These are phyloP conservation scores for Trichoderma virens DNA, from an alignment of 495 filamentous ascomycete genomes.

Conservation along the genomic window DNA sequence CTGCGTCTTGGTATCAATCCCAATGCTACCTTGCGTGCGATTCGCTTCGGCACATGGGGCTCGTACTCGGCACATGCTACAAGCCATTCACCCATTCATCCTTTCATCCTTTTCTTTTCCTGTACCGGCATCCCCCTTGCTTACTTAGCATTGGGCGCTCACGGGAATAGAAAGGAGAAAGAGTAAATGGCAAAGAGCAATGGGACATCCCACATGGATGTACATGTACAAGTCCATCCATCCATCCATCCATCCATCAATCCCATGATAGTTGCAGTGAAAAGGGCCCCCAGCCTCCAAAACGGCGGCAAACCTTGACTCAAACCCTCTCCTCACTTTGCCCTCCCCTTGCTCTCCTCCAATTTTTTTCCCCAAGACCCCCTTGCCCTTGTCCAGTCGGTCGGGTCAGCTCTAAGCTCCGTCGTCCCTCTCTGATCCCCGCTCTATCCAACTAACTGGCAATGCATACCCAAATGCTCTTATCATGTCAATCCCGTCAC, in stretches of 20 bases:
- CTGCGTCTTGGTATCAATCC: not conserved
- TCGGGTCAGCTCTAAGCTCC: constrained; percentile 6
- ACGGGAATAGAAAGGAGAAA: no score
- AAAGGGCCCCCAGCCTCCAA: no score
- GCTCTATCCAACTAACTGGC: not conserved
- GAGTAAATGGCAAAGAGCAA: no score
- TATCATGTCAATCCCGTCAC: no score
- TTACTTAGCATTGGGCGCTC: no score
- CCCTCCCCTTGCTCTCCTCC: not conserved
- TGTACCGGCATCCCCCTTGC: not conserved
- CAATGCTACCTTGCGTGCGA: not conserved
- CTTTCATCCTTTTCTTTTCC: not conserved
- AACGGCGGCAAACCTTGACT: no score
- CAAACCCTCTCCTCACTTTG: no score
- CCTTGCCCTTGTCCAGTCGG: not conserved
- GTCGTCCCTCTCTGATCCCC: not conserved
- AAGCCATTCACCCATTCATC: constrained; percentile 1
- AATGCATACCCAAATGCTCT: no score
- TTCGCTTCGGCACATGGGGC: not conserved
- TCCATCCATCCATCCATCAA: no score
- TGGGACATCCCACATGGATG: no score
- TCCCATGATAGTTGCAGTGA: no score
- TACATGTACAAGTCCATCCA: no score
- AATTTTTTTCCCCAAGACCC: not conserved
- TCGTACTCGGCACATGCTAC: not conserved